Percentiles rank a stretch among this genome's conserved stretches.
Evolutionary conservation across 768 basidiomycete genomes (phyloP).

Genomic region (Boletus eberwhitei): DNA sequence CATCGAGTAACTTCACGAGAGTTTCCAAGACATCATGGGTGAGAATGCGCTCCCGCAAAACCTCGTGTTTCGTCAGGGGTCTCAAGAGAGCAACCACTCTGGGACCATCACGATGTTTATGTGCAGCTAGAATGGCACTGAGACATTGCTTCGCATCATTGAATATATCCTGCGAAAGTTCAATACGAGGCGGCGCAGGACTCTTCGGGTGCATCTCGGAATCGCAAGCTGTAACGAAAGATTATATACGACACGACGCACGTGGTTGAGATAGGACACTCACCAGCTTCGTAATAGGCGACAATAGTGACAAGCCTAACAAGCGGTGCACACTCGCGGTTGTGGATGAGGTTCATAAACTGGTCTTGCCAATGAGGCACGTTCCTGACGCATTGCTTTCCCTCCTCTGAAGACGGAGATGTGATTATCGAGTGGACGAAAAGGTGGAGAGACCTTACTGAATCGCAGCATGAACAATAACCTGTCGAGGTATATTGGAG

Average conservation of each 20-base stretch:
- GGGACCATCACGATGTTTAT: slow-evolving; percentile 16
- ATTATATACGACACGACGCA: neutral
- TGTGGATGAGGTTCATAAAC: slow-evolving; percentile 11
- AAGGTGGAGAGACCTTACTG: slow-evolving; percentile 5
- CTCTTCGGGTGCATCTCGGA: neutral
- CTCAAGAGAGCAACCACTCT: slow-evolving; percentile 23
- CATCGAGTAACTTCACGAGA: slow-evolving; percentile 16
- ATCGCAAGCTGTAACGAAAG: slow-evolving; percentile 6
- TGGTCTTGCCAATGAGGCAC: slow-evolving; percentile 11
- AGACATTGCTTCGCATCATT: slow-evolving; percentile 17
- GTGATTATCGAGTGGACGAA: neutral
- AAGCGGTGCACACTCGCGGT: slow-evolving; percentile 9
- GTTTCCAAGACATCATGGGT: slow-evolving; percentile 7
- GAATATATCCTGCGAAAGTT: neutral
- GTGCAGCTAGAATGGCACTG: slow-evolving; percentile 5
- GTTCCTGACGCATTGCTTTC: slow-evolving; percentile 18
- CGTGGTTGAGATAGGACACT: neutral
- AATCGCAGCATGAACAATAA: slow-evolving; percentile 22
- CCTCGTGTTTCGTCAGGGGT: slow-evolving; percentile 17
- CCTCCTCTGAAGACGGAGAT: slow-evolving; percentile 11
- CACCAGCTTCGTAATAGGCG: slow-evolving; percentile 22
- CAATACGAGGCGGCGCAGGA: neutral
- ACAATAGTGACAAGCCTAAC: slow-evolving; percentile 22
- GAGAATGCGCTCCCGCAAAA: slow-evolving; percentile 14
- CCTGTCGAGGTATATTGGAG: slow-evolving; percentile 18